These are phyloP conservation scores for Puccinellia tenuiflora DNA, from an alignment of 176 grass and related monocot species.

Conservation along the genomic window DNA sequence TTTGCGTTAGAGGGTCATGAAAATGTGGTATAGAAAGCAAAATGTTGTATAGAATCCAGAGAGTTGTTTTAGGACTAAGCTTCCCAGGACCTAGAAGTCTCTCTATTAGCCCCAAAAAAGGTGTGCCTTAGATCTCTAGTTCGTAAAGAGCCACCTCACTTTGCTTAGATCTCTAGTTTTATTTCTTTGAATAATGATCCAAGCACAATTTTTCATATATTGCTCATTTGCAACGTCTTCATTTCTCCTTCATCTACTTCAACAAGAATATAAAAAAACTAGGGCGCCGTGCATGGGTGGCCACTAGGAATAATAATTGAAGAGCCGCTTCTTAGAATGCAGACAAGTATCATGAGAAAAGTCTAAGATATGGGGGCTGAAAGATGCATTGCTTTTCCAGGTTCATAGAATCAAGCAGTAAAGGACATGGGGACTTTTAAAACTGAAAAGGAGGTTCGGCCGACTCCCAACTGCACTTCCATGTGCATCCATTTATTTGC, in stretches of 20 bases:
- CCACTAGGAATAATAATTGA: conserved; percentile 18
- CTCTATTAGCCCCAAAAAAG: too few species aligned
- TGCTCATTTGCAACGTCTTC: conserved; percentile 20
- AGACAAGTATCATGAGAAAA: conserved; percentile 16
- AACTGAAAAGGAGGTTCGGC: conserved; percentile 53
- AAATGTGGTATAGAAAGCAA: too few species aligned
- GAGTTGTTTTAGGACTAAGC: too few species aligned
- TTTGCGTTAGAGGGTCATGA: too few species aligned
- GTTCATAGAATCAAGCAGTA: conserved; percentile 43
- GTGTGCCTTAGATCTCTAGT: neutral
- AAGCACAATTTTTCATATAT: neutral
- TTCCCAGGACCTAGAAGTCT: too few species aligned
- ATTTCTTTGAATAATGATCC: neutral
- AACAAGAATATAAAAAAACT: too few species aligned
- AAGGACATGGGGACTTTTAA: conserved; percentile 44
- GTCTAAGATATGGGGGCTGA: conserved; percentile 33
- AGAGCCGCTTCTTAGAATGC: conserved; percentile 40
- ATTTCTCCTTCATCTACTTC: too few species aligned
- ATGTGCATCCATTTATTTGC: conserved; percentile 89
- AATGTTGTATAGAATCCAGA: too few species aligned
- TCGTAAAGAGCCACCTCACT: neutral
- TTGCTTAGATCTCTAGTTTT: neutral
- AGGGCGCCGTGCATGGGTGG: neutral
- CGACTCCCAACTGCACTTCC: conserved; percentile 35
- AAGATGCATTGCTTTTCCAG: conserved; percentile 49